A percentile compares a stretch with the other conserved stretches of the same genome.
Conservation (phyloP, 2,329 filamentous ascomycete genomes). For the Aureobasidium musti region DNA sequence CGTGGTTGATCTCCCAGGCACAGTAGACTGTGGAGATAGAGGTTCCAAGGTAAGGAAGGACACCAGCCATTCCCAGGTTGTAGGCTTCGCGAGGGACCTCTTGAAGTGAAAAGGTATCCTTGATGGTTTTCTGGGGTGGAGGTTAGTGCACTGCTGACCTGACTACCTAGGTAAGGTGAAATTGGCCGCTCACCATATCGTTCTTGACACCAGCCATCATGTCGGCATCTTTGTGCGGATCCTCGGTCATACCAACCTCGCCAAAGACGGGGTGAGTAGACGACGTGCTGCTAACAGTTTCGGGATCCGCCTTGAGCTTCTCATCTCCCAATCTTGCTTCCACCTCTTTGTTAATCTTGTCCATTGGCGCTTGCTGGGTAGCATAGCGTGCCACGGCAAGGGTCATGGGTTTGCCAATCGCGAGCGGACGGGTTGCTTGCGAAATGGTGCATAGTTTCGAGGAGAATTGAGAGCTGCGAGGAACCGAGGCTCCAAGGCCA, state of each 20-base stretch:
- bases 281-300: conserved; percentile 62
- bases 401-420: conserved; percentile 42
- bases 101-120: conserved; percentile 51
- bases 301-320: conserved; percentile 62
- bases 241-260: conserved; percentile 43
- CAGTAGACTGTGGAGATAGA: conserved; percentile 80
- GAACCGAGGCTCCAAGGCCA: conserved; percentile 34
- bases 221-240: conserved; percentile 44
- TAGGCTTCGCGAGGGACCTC: conserved; percentile 53
- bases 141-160: conserved; percentile 30
- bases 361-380: conserved; percentile 38
- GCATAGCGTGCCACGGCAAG: conserved; percentile 34
- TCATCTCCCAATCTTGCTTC: conserved; percentile 59
- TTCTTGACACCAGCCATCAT: conserved; percentile 51
- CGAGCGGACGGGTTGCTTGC: conserved; percentile 37
- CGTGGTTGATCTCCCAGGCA: conserved; percentile 77
- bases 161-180: not conserved
- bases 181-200: conserved; percentile 38
- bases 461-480: conserved; percentile 40
- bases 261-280: conserved; percentile 46
- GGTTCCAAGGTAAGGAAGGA: conserved; percentile 71
- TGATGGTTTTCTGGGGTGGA: conserved; percentile 47
- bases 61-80: conserved; percentile 54
- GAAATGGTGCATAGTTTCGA: conserved; percentile 48
- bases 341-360: conserved; percentile 57